Evolutionary conservation across 2,329 filamentous ascomycete genomes (phyloP).

Genomic region (Neofusicoccum parvum): DNA sequence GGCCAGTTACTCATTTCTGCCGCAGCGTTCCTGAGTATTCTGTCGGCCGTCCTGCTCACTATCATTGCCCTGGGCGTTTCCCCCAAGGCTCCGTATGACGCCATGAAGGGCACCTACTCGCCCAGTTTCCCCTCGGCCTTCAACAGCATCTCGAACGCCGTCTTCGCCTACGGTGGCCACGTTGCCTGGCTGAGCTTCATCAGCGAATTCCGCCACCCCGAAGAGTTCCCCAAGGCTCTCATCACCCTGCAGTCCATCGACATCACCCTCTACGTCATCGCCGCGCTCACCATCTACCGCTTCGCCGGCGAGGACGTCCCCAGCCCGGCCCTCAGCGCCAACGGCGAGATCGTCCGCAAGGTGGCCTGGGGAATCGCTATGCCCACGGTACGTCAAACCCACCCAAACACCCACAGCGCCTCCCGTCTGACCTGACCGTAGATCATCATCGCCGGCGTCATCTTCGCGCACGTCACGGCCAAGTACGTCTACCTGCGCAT

Average conservation of each 20-base stretch:
- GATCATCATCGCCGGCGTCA: slow-evolving; percentile 72
- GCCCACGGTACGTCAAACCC: slow-evolving; percentile 51
- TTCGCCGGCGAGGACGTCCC: slow-evolving; percentile 65
- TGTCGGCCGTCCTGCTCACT: slow-evolving; percentile 66
- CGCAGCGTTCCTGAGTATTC: slow-evolving; percentile 63
- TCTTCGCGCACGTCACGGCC: slow-evolving; percentile 68
- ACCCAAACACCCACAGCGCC: background rate
- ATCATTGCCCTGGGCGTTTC: slow-evolving; percentile 66
- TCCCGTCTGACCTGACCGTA: background rate
- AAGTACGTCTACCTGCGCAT: slow-evolving; percentile 66
- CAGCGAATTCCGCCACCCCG: slow-evolving; percentile 65
- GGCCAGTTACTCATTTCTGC: slow-evolving; percentile 20
- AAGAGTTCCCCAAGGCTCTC: slow-evolving; percentile 60
- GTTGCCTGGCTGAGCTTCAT: slow-evolving; percentile 72
- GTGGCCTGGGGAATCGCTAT: slow-evolving; percentile 72
- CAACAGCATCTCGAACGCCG: slow-evolving; percentile 37
- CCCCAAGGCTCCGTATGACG: slow-evolving; percentile 34
- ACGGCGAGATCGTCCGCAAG: slow-evolving; percentile 61
- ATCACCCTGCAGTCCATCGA: slow-evolving; percentile 62
- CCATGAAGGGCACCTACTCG: slow-evolving; percentile 34
- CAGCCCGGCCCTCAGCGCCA: slow-evolving; percentile 68
- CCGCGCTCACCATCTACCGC: slow-evolving; percentile 69
- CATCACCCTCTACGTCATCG: slow-evolving; percentile 64
- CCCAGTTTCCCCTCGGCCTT: slow-evolving; percentile 69
- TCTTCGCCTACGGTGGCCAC: slow-evolving; percentile 52